A percentile compares a stretch with the other conserved stretches of the same genome.
These are phyloP conservation scores for Thermothielavioides terrestris DNA, from an alignment of 495 filamentous ascomycete genomes.

Conservation along the genomic window DNA sequence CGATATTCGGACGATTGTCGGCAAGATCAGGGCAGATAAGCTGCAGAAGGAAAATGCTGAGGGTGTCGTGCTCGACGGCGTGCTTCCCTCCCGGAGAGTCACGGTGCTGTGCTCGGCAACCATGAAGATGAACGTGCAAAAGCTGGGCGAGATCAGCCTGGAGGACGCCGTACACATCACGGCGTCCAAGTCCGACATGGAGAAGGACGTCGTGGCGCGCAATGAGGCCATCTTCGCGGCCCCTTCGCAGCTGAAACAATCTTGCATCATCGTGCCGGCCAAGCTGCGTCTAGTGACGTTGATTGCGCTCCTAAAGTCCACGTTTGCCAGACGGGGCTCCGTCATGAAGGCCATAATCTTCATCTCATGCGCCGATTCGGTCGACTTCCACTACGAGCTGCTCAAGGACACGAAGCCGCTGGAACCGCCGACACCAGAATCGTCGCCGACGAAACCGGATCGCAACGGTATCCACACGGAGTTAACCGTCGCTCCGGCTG, in stretches of 20 bases:
- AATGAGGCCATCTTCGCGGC: conserved; percentile 64
- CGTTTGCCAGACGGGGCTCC: conserved; percentile 77
- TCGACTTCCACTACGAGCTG: conserved; percentile 93
- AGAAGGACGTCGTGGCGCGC: conserved; percentile 32
- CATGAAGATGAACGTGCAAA: conserved; percentile 92
- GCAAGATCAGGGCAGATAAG: conserved; percentile 55
- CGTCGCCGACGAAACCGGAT: conserved; percentile 14
- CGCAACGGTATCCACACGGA: conserved; percentile 23
- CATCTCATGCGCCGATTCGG: conserved; percentile 91
- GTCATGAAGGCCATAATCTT: conserved; percentile 95
- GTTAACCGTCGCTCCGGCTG: conserved; percentile 35
- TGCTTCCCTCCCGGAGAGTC: conserved; percentile 64
- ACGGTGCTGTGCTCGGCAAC: conserved; percentile 95
- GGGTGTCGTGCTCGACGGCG: conserved; percentile 37
- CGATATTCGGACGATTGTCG: conserved; percentile 68
- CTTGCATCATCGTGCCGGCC: conserved; percentile 74
- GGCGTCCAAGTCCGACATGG: conserved; percentile 48
- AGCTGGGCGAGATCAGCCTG: conserved; percentile 84
- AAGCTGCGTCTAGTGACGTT: conserved; percentile 86
- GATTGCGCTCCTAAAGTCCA: conserved; percentile 68
- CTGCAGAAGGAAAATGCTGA: conserved; percentile 31
- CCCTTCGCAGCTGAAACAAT: conserved; percentile 86
- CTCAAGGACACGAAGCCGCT: conserved; percentile 46
- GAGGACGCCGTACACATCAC: conserved; percentile 87
- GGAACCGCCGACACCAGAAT: conserved; percentile 24